Base-by-base conservation (phyloP, 805 yeast genomes). In the Zygosaccharomyces pseudorouxii region DNA sequence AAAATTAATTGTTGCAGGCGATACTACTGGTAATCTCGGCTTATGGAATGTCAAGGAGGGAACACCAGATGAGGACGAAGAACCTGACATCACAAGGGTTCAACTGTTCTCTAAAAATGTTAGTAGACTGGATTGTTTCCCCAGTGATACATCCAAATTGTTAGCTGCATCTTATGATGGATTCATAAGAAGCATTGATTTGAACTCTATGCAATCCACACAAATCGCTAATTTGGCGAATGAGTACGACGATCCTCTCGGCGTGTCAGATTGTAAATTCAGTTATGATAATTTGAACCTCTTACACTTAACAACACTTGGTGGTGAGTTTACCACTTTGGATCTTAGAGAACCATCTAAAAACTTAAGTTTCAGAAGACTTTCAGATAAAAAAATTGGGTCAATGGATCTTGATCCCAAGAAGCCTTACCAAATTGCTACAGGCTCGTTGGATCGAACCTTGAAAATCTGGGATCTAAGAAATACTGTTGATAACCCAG, bases 331-430 rank as follows among this genome's bases (percentile, higher is more conserved):
- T 63, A 81, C 86, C 18, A 75, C 72, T n/a, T 75, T 83, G 51
- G 98, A 92, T 63, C 46, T 81, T 10, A 72, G 99, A 53, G 73
- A 74, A 42, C 71, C 70, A 50, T 55, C 67, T 2, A 54, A 61
- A 10, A 50, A 57, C 2, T 45, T 57, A 1, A 56, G 67, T 4
- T 67, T 82, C n/a, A 70, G 75, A 38, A 73, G 95, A 54, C 65
- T 90, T 12, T 88, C 90, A 49, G 95, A 87, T 59, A 90, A 92
- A 62, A 93, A 93, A 63, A 90, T 93, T 48, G 98, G 98, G 0
- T 89, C 95, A 0, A 88, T 93, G 65, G 62, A 84, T 1, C 77
- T 88, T 14, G 89, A 89, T 58, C 98, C 98, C 1, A 64, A 70
- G 14, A 71, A 75, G 29, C 68, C 76, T 1, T 65, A 81, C 55